Conservation (phyloP, 495 filamentous ascomycete genomes). For the Cercophora sp. region DNA sequence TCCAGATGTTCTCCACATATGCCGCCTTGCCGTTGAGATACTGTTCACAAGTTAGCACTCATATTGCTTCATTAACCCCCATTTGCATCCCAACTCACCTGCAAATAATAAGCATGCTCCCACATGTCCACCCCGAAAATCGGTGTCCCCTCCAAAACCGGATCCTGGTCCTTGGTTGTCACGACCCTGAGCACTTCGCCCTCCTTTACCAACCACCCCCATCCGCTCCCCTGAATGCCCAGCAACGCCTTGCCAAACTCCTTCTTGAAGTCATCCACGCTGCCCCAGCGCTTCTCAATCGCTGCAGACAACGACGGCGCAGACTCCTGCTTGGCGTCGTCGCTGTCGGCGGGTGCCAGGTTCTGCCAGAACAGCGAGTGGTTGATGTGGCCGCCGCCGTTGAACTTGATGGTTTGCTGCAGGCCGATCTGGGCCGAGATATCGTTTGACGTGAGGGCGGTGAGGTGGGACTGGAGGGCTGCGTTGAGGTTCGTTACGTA, state of each 20-base stretch:
- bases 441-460: slow-evolving; percentile 45
- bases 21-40: slow-evolving; percentile 98
- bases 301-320: slow-evolving; percentile 56
- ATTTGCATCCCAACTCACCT: too few relatives aligned
- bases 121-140: slow-evolving; percentile 94
- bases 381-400: slow-evolving; percentile 90
- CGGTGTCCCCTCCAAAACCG: slow-evolving; percentile 79
- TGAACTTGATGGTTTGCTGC: slow-evolving; percentile 79
- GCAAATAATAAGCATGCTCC: slow-evolving; percentile 71
- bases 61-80: too few relatives aligned
- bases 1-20: slow-evolving; percentile 95
- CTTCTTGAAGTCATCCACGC: slow-evolving; percentile 67
- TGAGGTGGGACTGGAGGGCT: slow-evolving; percentile 50
- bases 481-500: slow-evolving; percentile 70
- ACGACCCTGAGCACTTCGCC: slow-evolving; percentile 68
- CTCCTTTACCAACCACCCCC: slow-evolving; percentile 90
- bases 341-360: slow-evolving; percentile 64
- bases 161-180: slow-evolving; percentile 89
- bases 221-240: slow-evolving; percentile 56
- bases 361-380: slow-evolving; percentile 94
- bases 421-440: slow-evolving; percentile 64
- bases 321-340: slow-evolving; percentile 60
- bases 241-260: slow-evolving; percentile 70
- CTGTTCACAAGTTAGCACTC: slow-evolving; percentile 21
- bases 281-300: slow-evolving; percentile 63